phyloP scores from a whole-genome alignment of 495 filamentous ascomycete species.

The Aspergillus sclerotioniger region DNA sequence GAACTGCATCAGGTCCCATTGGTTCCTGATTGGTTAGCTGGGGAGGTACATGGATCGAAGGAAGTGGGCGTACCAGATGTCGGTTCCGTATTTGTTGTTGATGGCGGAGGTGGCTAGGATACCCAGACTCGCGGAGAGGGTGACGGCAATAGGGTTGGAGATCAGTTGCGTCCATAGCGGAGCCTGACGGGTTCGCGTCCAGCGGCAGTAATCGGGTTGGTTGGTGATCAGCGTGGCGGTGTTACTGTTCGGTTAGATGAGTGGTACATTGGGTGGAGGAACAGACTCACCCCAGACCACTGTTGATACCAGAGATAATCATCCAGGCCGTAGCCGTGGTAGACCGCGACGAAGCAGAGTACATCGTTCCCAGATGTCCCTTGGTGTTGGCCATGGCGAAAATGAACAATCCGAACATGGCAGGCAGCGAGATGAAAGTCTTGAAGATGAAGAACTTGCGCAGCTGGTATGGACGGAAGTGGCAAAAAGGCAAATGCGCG shows the following conservation, averaged over 20 bases:
- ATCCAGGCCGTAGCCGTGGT: conserved; percentile 31
- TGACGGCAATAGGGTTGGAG: conserved; percentile 37
- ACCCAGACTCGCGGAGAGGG: conserved; percentile 40
- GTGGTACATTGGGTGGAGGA: background rate
- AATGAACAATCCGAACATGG: conserved; percentile 33
- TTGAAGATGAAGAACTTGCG: conserved; percentile 33
- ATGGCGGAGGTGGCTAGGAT: conserved; percentile 41
- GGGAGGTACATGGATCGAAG: background rate
- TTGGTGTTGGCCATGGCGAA: conserved; percentile 33
- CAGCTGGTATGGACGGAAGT: conserved; percentile 31
- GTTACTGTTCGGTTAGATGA: conserved; percentile 17
- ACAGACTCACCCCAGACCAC: conserved; percentile 30
- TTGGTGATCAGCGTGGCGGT: conserved; percentile 43
- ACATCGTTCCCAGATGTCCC: conserved; percentile 31
- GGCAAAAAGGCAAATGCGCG: conserved; percentile 26
- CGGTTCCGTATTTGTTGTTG: conserved; percentile 35
- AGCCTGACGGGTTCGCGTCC: conserved; percentile 32
- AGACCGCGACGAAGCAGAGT: conserved; percentile 18
- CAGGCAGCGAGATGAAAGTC: conserved; percentile 26
- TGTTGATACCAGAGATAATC: conserved; percentile 41
- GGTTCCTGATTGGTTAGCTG: conserved; percentile 23
- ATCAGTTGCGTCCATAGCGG: conserved; percentile 40
- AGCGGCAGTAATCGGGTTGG: conserved; percentile 38
- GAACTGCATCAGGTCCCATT: conserved; percentile 33
- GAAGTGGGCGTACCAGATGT: conserved; percentile 24